Conservation (phyloP, 176 grass and related monocot genomes). For the Eragrostis curvula region DNA sequence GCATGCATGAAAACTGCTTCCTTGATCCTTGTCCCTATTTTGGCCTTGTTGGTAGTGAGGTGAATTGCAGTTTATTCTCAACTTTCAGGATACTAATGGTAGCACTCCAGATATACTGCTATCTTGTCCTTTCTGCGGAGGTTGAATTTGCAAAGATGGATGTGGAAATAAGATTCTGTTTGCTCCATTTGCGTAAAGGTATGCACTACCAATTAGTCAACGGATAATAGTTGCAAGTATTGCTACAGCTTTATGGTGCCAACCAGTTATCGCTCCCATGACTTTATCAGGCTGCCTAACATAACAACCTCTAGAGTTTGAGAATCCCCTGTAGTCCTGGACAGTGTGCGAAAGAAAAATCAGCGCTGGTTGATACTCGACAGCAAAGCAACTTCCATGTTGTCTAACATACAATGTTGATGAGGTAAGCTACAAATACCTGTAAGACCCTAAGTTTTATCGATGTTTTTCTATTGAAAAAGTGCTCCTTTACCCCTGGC, state of each 20-base stretch:
- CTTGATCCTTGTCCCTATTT: background rate
- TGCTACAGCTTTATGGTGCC: background rate
- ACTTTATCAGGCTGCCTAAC: constrained; percentile 51
- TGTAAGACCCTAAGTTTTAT: background rate
- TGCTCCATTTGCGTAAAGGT: constrained; percentile 51
- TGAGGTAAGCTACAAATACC: constrained; percentile 32
- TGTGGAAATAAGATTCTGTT: constrained; percentile 48
- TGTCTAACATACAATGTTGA: constrained; percentile 42
- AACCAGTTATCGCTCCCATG: background rate
- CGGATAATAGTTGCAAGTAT: background rate
- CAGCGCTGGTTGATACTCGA: constrained; percentile 38
- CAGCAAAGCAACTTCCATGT: constrained; percentile 51
- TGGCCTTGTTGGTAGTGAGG: background rate
- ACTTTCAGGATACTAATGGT: constrained; percentile 36
- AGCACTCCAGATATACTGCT: constrained; percentile 38
- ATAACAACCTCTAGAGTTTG: constrained; percentile 48
- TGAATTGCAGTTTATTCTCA: constrained; percentile 9
- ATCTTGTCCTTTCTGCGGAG: constrained; percentile 41
- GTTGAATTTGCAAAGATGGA: constrained; percentile 44
- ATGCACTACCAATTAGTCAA: background rate
- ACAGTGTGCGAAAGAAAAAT: background rate
- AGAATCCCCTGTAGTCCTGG: constrained; percentile 42
- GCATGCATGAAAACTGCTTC: background rate
- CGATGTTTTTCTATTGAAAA: background rate
- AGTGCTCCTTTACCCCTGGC: background rate